Evolutionary conservation across 805 yeast genomes (phyloP).

Genomic region (Saccharomycopsis sp.): DNA sequence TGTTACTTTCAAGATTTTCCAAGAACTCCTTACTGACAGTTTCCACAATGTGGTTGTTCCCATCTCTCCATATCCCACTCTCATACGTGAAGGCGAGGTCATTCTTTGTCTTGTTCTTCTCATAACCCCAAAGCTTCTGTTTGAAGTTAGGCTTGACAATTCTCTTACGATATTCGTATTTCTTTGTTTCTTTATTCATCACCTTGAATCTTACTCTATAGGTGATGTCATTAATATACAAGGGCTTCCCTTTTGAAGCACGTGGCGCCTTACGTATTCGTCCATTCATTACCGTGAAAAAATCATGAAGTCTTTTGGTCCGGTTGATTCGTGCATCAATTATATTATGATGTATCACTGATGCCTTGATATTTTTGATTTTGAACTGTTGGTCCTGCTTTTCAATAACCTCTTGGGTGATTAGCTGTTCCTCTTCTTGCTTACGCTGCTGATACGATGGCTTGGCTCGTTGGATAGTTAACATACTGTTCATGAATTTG

Average conservation of each 20-base stretch:
- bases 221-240: constrained; percentile 40
- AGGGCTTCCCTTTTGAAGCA: constrained; percentile 34
- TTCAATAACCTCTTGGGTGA: constrained; percentile 41
- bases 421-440: constrained; percentile 21
- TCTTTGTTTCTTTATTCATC: constrained; percentile 46
- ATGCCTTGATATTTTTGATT: constrained; percentile 19
- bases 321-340: constrained; percentile 2
- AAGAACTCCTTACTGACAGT: constrained; percentile 31
- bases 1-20: constrained; percentile 24
- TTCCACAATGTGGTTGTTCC: constrained; percentile 73
- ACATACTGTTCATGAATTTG: constrained; percentile 64
- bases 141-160: constrained; percentile 31
- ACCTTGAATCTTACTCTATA: constrained; percentile 59
- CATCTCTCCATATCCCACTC: constrained; percentile 73
- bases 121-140: constrained; percentile 87
- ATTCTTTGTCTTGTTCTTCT: constrained; percentile 52
- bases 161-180: constrained; percentile 29
- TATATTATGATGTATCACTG: not conserved
- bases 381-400: constrained; percentile 33
- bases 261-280: constrained; percentile 54
- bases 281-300: constrained; percentile 37
- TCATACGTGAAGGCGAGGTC: constrained; percentile 60
- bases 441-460: constrained; percentile 35
- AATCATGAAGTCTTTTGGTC: constrained; percentile 31
- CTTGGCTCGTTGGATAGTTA: constrained; percentile 58